These are phyloP conservation scores for Phytopythium sindhum DNA, from an alignment of 352 stramenopile genomes.

Conservation along the genomic window DNA sequence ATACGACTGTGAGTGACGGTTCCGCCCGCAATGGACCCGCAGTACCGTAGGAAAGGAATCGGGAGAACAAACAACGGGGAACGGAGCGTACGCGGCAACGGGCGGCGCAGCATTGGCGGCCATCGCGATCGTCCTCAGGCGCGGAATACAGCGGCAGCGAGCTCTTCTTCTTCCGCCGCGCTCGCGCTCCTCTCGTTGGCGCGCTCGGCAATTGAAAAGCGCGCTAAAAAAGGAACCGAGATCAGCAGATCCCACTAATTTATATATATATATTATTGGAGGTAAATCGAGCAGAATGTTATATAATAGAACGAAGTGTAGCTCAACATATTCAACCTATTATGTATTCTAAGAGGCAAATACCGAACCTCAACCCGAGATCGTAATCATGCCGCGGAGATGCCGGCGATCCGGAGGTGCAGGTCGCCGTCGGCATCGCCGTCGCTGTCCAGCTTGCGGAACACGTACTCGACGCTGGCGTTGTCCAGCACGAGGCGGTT, in stretches of 20 bases:
- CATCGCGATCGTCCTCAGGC: not conserved
- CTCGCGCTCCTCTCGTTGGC: not conserved
- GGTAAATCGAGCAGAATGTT: too few relatives aligned
- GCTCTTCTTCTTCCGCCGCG: not conserved
- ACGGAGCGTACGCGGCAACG: conserved; percentile 4
- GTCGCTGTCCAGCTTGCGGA: conserved; percentile 14
- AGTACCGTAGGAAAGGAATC: not conserved
- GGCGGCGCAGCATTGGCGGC: conserved; percentile 6
- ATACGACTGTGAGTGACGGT: not conserved
- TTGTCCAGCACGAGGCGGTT: conserved; percentile 64
- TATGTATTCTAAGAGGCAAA: not conserved
- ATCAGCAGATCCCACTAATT: not conserved
- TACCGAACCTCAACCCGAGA: too few relatives aligned
- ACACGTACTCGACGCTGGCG: conserved; percentile 44
- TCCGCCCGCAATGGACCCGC: not conserved
- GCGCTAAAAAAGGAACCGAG: conserved; percentile 1
- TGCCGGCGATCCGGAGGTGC: conserved; percentile 3
- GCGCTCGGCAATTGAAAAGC: not conserved
- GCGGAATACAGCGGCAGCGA: too few relatives aligned
- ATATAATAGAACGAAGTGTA: not conserved
- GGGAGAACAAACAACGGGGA: not conserved
- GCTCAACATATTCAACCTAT: not conserved
- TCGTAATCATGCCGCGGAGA: not conserved
- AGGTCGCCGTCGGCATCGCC: conserved; percentile 9
- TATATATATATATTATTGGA: too few relatives aligned